Conservation (phyloP, 2,329 filamentous ascomycete species). For the Teratosphaeria zuluensis region DNA sequence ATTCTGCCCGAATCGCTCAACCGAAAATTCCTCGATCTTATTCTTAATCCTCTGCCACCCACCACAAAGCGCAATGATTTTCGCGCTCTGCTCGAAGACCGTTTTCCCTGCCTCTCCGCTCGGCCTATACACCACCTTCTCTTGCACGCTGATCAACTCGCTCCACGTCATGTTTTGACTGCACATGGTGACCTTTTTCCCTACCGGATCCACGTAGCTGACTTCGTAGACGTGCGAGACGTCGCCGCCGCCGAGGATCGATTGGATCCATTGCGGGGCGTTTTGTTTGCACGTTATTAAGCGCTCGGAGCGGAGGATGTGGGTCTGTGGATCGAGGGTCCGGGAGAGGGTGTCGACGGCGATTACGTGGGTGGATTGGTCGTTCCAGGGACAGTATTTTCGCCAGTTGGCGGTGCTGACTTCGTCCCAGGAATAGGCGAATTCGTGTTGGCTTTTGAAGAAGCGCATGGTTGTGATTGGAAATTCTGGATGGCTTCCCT, state of each 20-base stretch:
- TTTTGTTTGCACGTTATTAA: constrained; percentile 54
- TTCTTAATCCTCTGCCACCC: constrained; percentile 97
- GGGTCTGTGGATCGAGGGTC: constrained; percentile 51
- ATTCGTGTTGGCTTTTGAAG: constrained; percentile 81
- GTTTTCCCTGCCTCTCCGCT: constrained; percentile 46
- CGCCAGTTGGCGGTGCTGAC: constrained; percentile 96
- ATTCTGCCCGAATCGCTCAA: constrained; percentile 85
- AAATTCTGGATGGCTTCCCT: not conserved
- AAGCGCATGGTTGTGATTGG: constrained; percentile 65
- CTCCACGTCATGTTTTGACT: constrained; percentile 89
- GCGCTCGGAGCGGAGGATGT: constrained; percentile 64
- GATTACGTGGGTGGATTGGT: constrained; percentile 93
- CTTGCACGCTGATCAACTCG: constrained; percentile 82
- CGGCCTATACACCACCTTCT: constrained; percentile 57
- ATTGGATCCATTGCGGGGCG: constrained; percentile 72
- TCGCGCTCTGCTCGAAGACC: constrained; percentile 77
- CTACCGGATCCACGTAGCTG: constrained; percentile 78
- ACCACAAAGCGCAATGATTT: constrained; percentile 87
- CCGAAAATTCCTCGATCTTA: constrained; percentile 84
- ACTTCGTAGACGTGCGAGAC: constrained; percentile 89
- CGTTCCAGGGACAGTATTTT: constrained; percentile 97
- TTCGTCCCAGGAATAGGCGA: constrained; percentile 98
- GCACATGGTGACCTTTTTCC: constrained; percentile 90
- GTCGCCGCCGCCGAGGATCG: constrained; percentile 68
- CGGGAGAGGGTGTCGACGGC: constrained; percentile 89